These are phyloP conservation scores for Serendipita sp. DNA, from an alignment of 768 basidiomycete genomes.

Conservation along the genomic window DNA sequence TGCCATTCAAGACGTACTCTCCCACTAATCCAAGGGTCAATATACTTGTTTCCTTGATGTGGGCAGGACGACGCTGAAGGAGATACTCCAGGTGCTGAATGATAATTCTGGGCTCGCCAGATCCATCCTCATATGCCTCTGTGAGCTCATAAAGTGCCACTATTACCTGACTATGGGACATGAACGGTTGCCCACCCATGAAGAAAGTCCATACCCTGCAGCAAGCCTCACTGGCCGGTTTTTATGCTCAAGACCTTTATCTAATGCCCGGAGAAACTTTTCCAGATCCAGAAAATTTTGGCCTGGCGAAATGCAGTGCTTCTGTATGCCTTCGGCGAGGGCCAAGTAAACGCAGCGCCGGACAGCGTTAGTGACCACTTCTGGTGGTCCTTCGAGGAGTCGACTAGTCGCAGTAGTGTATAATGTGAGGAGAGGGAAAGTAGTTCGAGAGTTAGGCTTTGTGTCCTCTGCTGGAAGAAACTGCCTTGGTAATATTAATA, in stretches of 20 bases:
- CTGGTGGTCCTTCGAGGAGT: slow-evolving; percentile 32
- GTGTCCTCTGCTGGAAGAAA: neutral
- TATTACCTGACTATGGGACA: slow-evolving; percentile 20
- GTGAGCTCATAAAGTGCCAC: slow-evolving; percentile 20
- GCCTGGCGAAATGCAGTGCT: slow-evolving; percentile 22
- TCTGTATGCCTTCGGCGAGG: slow-evolving; percentile 28
- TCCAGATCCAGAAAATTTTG: neutral
- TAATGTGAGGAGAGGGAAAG: slow-evolving; percentile 16
- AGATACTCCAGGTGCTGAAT: slow-evolving; percentile 34
- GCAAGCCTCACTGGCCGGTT: slow-evolving; percentile 46
- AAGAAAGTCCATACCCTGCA: slow-evolving; percentile 40
- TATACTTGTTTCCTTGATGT: slow-evolving; percentile 47
- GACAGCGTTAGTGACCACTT: slow-evolving; percentile 33
- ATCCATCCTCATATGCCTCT: neutral
- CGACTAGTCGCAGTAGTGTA: slow-evolving; percentile 24
- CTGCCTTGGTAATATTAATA: neutral
- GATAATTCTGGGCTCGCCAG: slow-evolving; percentile 20
- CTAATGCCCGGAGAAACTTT: slow-evolving; percentile 8
- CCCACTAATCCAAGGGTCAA: slow-evolving; percentile 44
- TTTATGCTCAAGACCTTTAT: slow-evolving; percentile 34
- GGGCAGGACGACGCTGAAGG: slow-evolving; percentile 31
- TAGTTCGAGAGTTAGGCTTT: neutral
- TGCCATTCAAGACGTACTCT: slow-evolving; percentile 20
- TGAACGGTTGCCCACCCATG: slow-evolving; percentile 26
- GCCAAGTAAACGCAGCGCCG: slow-evolving; percentile 29